Evolutionary conservation across 1,284 basidiomycete genomes (phyloP).

Genomic region (Amylostereum areolatum): DNA sequence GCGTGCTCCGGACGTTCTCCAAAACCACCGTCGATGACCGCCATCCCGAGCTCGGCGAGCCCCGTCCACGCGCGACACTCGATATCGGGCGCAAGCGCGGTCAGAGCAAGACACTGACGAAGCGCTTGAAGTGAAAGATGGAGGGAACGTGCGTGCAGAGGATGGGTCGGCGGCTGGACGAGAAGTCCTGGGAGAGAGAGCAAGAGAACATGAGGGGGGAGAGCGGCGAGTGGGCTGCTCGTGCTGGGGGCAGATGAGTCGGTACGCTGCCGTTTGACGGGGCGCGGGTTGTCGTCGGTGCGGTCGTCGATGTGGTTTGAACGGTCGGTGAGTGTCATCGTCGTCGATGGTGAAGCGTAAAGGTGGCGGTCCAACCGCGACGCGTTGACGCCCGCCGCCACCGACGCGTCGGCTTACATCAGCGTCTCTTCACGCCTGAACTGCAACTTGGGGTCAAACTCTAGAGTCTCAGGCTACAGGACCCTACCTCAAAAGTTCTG

Average conservation of each 20-base stretch:
- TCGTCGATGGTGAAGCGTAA: background rate
- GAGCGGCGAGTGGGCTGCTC: conserved; percentile 19
- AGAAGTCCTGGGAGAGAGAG: conserved; percentile 55
- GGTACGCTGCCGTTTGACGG: conserved; percentile 3
- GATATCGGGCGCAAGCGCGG: conserved; percentile 46
- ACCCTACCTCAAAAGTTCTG: too few species aligned
- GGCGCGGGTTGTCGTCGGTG: conserved; percentile 4
- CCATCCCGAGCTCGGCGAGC: conserved; percentile 60
- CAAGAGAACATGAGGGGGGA: conserved; percentile 47
- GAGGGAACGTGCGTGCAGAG: conserved; percentile 44
- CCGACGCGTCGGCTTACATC: too few species aligned
- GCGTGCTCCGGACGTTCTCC: conserved; percentile 28
- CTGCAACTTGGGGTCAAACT: too few species aligned
- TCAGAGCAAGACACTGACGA: conserved; percentile 43
- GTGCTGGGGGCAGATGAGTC: background rate
- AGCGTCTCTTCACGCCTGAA: too few species aligned
- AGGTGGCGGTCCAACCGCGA: too few species aligned
- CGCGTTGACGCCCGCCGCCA: too few species aligned
- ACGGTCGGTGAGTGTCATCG: background rate
- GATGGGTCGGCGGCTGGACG: conserved; percentile 56
- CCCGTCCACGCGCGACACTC: conserved; percentile 67
- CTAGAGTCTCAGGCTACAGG: too few species aligned
- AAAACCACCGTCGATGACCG: conserved; percentile 41
- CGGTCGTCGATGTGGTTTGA: background rate
- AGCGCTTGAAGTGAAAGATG: conserved; percentile 50